Base-by-base conservation (phyloP, 306 rosid genomes). In the Prunus mira region DNA sequence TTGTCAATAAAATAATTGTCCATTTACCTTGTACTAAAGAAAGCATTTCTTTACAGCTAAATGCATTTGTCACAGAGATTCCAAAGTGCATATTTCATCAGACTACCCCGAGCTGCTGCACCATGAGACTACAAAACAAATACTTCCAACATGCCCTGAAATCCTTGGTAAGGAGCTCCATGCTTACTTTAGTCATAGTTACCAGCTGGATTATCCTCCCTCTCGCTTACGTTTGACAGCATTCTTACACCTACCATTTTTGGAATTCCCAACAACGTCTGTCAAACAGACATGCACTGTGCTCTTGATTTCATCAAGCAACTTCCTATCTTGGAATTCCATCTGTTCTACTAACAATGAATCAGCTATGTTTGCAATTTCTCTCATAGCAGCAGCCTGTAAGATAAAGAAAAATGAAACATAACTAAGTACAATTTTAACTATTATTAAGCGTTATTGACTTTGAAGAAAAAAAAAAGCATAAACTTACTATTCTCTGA, bases 361-460 rank as follows among this genome's bases (percentile, higher is more conserved):
- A 81, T 89, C 83, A n/a, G 88, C 94, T 71, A 90, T 82, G 27
- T 58, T 81, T 9, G 89, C 92, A 25, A 90, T 91, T 80, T 93
- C 93, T 77, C 81, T 86, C 92, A 90, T 86, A 27, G 96, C 87
- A 73, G 87, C 72, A 76, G 87, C 91, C 93, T 86, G 85, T 67
- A 69, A 72, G 71, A 68, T 14, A 34, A 58, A 58, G 18, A 34
- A 58, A 43, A 27, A 47, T 43, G 30, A 17, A 58, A 50, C 67
- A 25, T 1, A 51, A 9, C 24, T 52, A 12, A 75, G 34, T 56
- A 45, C 46, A 13, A 69, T 76, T 75, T 28, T 58, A 57, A 74
- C 11, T 61, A 78, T 73, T 64, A 68, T 72, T 49, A 12, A 57
- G 70, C 52, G 54, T 52, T 18, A 20, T 32, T 30, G 24, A 55